A percentile compares a stretch with the other conserved stretches of the same genome.
Evolutionary conservation across 352 stramenopile genomes (phyloP).

Genomic region (Phytophthora agathidicida): DNA sequence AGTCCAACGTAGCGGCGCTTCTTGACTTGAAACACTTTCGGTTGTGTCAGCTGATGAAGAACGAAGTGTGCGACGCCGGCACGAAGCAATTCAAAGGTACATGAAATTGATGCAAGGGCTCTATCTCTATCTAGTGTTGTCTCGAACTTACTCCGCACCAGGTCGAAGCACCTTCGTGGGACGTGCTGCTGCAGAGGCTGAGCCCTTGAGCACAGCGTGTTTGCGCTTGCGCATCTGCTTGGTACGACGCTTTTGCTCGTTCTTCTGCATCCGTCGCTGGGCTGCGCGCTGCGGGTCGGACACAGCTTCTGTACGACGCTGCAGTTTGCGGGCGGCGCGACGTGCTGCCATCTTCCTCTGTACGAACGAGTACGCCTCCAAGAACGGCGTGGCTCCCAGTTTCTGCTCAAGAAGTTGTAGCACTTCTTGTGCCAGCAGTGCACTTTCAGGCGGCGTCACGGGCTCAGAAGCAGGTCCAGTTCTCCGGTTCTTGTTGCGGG

Average conservation of each 20-base stretch:
- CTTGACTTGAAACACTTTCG: not conserved
- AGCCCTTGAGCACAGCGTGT: constrained; percentile 84
- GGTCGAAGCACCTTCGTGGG: constrained; percentile 67
- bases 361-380: constrained; percentile 86
- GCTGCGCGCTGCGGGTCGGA: constrained; percentile 75
- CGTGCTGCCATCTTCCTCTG: constrained; percentile 81
- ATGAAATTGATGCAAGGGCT: constrained; percentile 27
- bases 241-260: constrained; percentile 77
- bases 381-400: constrained; percentile 70
- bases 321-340: constrained; percentile 71
- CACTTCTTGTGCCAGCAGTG: constrained; percentile 82
- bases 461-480: constrained; percentile 22
- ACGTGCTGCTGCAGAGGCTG: constrained; percentile 60
- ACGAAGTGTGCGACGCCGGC: constrained; percentile 5
- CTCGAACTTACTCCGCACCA: constrained; percentile 52
- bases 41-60: not conserved
- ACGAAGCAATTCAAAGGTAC: constrained; percentile 23
- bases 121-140: constrained; percentile 38
- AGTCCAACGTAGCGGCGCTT: constrained; percentile 1
- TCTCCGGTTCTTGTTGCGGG: constrained; percentile 35
- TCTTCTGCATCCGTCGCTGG: constrained; percentile 86
- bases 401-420: constrained; percentile 87
- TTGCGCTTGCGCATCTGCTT: constrained; percentile 92
- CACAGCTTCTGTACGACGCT: constrained; percentile 82
- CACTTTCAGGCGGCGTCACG: constrained; percentile 45